Base-by-base conservation (phyloP, 2,329 filamentous ascomycete genomes). In the Colletotrichum sp. region DNA sequence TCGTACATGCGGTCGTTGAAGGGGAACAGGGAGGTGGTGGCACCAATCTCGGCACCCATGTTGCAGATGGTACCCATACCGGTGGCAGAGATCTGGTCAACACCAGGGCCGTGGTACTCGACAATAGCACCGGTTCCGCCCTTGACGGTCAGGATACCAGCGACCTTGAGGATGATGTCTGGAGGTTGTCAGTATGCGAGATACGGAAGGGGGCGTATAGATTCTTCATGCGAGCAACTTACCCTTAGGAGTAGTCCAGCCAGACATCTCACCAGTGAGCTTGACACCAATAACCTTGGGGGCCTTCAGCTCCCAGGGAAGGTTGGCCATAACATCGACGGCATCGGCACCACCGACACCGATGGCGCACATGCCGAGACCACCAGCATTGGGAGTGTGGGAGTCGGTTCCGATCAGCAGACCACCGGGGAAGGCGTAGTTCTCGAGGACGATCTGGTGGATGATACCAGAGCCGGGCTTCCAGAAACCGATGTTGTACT, bases 401-500 rank as follows among this genome's bases (percentile, higher is more conserved):
- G 96, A 98, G 87, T 99, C 96, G 81, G 96, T 99, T 86, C 97
- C 97, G 84, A 99, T 99, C 85, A 99, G 93, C 76, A 99, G 92
- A 92, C 94, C 96, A 92, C 97, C 97, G 79, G 97, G 97, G 94
- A 99, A 99, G 86, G 96, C 96, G 87, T 99, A 99, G 92, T 99
- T 99, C 90, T 99, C 97, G 76, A 99, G 92, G 79, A 99, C 88
- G 84, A 99, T 99, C 91, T 99, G 97, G 90, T 99, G 97, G 82
- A 99, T 99, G 86, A 99, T 99, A 91, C 97, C 97, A 85, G 96
- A 98, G 82, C 97, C 97, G 79, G 97, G 97, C 87, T 92, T 95
- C 97, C 97, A 99, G 94, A 99, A 99, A 90, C 97, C 97, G 86
- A 99, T 99, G 92, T 99, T 96, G 92, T 99, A 99, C 91, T 99